phyloP scores from a whole-genome alignment of 2,329 filamentous ascomycete species.

The Cadophora sp. region DNA sequence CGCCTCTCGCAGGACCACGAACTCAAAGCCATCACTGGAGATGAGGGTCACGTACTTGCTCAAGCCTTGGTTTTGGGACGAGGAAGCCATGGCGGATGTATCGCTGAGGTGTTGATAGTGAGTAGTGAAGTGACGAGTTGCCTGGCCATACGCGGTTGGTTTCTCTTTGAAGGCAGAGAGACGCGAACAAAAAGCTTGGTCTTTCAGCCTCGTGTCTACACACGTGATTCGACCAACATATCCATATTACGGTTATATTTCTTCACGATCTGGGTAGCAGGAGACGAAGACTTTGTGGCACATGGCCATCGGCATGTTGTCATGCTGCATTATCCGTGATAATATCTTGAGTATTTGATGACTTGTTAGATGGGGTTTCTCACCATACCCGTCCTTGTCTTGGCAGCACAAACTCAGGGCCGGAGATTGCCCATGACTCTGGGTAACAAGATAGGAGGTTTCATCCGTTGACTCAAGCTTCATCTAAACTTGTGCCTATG shows the following conservation, averaged over 20 bases:
- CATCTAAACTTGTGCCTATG: background rate
- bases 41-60: conserved; percentile 80
- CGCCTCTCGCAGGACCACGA: conserved; percentile 74
- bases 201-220: background rate
- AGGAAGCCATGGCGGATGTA: conserved; percentile 16
- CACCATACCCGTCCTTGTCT: background rate
- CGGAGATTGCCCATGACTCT: background rate
- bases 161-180: background rate
- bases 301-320: background rate
- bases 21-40: conserved; percentile 78
- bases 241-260: background rate
- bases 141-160: background rate
- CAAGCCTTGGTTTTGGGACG: conserved; percentile 15
- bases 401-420: background rate
- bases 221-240: background rate
- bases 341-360: background rate
- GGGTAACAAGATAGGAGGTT: no score
- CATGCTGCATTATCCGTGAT: background rate
- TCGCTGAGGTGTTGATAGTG: background rate
- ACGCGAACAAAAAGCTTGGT: conserved; percentile 12
- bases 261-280: background rate
- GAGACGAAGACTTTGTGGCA: background rate
- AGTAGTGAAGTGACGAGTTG: background rate
- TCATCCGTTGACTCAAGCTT: background rate
- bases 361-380: background rate